Percentiles rank a stretch among this genome's conserved stretches.
Evolutionary conservation across 208 protist genomes (phyloP).

Genomic region (Polymyxa betae): DNA sequence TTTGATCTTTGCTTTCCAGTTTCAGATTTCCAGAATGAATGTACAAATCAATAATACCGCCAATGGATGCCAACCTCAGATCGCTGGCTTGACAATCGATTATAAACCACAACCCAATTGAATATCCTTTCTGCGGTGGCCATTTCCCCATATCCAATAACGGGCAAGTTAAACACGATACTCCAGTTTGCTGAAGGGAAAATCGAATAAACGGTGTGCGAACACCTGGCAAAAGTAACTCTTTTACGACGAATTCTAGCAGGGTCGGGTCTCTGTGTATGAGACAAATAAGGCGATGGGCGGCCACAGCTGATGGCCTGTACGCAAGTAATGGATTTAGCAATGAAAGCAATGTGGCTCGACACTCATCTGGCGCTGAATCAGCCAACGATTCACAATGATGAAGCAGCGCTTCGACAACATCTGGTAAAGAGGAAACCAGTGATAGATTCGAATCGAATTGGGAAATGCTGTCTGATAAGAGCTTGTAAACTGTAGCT

Average conservation of each 20-base stretch:
- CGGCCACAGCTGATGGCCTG: not conserved
- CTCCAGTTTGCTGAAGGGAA: not conserved
- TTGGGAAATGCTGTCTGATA: not conserved
- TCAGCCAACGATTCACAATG: not conserved
- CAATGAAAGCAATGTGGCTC: not conserved
- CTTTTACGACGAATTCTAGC: not conserved
- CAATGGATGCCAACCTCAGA: not conserved
- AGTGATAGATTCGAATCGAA: not conserved
- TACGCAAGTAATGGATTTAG: not conserved
- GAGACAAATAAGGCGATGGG: not conserved
- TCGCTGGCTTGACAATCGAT: conserved; percentile 38
- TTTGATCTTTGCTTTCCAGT: not conserved
- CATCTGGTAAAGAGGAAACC: not conserved
- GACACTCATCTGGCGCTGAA: not conserved
- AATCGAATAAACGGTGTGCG: not conserved
- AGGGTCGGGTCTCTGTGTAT: not conserved
- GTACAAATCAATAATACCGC: not conserved
- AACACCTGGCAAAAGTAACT: conserved; percentile 20
- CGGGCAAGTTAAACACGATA: not conserved
- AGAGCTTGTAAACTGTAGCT: not conserved
- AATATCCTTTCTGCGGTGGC: conserved; percentile 11
- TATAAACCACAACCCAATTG: conserved; percentile 1
- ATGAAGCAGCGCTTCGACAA: not conserved
- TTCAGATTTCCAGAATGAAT: not conserved
- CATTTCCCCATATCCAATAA: not conserved